These are phyloP conservation scores for Cymodocea nodosa DNA, from an alignment of 116 monocot species.

Conservation along the genomic window DNA sequence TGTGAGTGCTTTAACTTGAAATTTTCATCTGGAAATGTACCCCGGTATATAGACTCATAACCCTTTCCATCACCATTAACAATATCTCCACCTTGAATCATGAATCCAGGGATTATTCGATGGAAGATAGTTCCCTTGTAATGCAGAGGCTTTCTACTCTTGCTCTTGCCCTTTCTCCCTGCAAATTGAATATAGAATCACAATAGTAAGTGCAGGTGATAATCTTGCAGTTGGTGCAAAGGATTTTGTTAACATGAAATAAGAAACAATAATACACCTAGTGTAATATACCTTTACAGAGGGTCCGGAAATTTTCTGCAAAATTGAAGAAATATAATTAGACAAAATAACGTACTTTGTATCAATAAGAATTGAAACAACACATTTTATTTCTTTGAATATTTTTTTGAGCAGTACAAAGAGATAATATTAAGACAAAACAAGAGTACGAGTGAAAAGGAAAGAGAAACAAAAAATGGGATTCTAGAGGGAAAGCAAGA, in stretches of 20 bases:
- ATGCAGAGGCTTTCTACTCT: constrained; percentile 50
- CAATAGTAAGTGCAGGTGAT: background rate
- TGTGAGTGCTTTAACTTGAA: constrained; percentile 91
- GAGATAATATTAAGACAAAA: too few species aligned
- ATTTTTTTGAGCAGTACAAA: too few species aligned
- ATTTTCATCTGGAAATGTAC: constrained; percentile 81
- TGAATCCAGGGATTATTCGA: constrained; percentile 80
- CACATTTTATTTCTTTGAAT: too few species aligned
- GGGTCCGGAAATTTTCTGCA: constrained; percentile 88
- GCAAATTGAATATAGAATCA: constrained; percentile 6
- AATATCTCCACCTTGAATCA: constrained; percentile 98
- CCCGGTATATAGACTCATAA: constrained; percentile 75
- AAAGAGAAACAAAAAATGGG: too few species aligned
- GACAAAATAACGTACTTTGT: background rate
- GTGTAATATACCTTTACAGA: constrained; percentile 68
- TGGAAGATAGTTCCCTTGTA: constrained; percentile 87
- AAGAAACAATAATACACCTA: background rate
- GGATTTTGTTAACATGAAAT: background rate
- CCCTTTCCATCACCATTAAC: constrained; percentile 60
- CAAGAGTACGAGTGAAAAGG: too few species aligned
- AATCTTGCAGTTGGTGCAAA: background rate
- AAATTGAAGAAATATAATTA: constrained; percentile 10
- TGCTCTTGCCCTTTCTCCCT: constrained; percentile 64
- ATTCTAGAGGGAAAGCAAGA: too few species aligned
- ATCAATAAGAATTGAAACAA: too few species aligned